Base-by-base conservation (phyloP, 1,284 basidiomycete genomes). In the Trichosporon coremiiforme region DNA sequence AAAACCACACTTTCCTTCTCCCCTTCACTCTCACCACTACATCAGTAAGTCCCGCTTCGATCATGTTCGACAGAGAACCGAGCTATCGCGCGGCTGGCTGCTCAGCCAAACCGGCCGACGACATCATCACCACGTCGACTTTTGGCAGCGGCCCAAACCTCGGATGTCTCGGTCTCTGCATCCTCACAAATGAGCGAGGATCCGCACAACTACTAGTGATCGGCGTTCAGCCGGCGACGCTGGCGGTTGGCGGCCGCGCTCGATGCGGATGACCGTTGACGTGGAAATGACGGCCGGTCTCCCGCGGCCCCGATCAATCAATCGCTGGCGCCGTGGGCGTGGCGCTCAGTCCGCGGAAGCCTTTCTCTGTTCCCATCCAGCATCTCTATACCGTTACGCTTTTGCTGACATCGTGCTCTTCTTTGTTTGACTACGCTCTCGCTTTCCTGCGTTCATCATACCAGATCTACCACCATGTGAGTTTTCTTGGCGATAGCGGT, bases 391-490 rank as follows among this genome's bases (percentile, higher is more conserved):
- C 4, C 25, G 35, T 38, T 33, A n/a, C 57, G 8, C 50, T 53
- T 25, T 53, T 62, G 31, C 57, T 62, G 57, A 62, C 57, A 62
- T 33, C 31, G 57, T 35, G 57, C 57, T 62, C 17, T 31, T 13
- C 12, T 62, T 20, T 35, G 31, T 33, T 35, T 8, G 6, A 31
- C 17, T n/a, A 31, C 57, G 29, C n/a, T 60, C 8, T 35, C 29
- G 17, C 29, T 53, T 53, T 53, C n/a, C 50, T 53, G 50, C 57
- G 8, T 31, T 33, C 12, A 31, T 35, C 57, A 17, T 35, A 35
- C 8, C 41, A 66, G 65, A 66, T 53, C 65, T 35, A 66, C 41
- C 45, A 66, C 45, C 65, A 66, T 66, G 65, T 66, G 50, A 66
- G 65, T 65, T 17, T 64, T 17, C 25, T 22, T n/a, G 63, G 22